A percentile compares a stretch with the other conserved stretches of the same genome.
These are phyloP conservation scores for Zygoascus ofunaensis DNA, from an alignment of 805 yeast species.

Conservation along the genomic window DNA sequence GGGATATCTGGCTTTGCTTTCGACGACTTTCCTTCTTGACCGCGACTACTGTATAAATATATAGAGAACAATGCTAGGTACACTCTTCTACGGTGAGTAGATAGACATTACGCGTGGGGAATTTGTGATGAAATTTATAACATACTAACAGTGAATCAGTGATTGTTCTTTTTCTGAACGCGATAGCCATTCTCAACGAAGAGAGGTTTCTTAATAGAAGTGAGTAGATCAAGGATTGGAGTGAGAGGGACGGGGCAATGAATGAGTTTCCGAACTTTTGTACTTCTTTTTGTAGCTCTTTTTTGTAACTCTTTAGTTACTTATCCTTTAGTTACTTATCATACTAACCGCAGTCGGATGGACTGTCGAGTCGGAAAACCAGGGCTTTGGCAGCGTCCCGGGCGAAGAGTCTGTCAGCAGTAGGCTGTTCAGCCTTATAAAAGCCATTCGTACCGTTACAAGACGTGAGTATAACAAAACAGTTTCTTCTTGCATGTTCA, in stretches of 20 bases:
- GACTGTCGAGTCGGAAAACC: slow-evolving; percentile 31
- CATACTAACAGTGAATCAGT: slow-evolving; percentile 18
- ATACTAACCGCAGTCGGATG: slow-evolving; percentile 35
- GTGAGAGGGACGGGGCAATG: too few species aligned
- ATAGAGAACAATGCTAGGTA: slow-evolving; percentile 23
- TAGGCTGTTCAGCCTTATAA: slow-evolving; percentile 53
- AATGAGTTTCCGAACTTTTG: too few species aligned
- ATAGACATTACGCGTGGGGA: too few species aligned
- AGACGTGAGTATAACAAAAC: slow-evolving; percentile 45
- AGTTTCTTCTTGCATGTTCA: too few species aligned
- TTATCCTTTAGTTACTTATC: slow-evolving; percentile 3
- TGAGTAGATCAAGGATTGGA: slow-evolving; percentile 20
- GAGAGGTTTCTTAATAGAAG: slow-evolving; percentile 68
- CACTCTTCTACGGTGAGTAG: slow-evolving; percentile 27
- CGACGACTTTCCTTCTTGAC: too few species aligned
- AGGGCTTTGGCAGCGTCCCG: slow-evolving; percentile 37
- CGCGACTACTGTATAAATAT: background rate
- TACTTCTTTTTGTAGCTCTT: too few species aligned
- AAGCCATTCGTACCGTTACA: slow-evolving; percentile 67
- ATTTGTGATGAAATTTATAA: too few species aligned
- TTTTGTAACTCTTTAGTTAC: too few species aligned
- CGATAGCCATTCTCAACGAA: slow-evolving; percentile 71
- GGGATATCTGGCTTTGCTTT: too few species aligned
- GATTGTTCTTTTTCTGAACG: slow-evolving; percentile 47
- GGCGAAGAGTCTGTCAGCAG: slow-evolving; percentile 44